These are phyloP conservation scores for Ceratobasidium sp. DNA, from an alignment of 1,284 basidiomycete genomes.

Conservation along the genomic window DNA sequence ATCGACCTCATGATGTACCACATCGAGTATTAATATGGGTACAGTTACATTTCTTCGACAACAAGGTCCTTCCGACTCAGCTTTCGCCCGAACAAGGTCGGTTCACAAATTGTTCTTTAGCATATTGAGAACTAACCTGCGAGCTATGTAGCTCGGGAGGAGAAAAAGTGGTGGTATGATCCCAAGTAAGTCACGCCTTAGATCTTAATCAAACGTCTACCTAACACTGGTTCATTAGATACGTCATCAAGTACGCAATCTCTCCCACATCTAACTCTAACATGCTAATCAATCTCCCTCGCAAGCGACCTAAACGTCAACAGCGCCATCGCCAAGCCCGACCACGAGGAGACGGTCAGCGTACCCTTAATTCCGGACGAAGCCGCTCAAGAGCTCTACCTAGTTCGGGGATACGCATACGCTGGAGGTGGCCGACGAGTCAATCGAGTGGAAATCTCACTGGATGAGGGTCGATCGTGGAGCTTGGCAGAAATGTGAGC, in stretches of 20 bases:
- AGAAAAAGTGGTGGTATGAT: constrained; percentile 75
- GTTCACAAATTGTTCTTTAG: no score
- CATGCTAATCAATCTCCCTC: constrained; percentile 42
- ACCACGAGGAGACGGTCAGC: constrained; percentile 67
- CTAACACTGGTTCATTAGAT: constrained; percentile 55
- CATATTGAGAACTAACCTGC: no score
- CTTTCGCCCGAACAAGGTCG: constrained; percentile 65
- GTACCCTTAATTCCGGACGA: constrained; percentile 50
- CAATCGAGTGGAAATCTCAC: constrained; percentile 70
- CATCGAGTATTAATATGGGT: no score
- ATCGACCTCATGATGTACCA: no score
- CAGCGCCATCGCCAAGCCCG: constrained; percentile 70
- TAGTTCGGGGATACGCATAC: constrained; percentile 72
- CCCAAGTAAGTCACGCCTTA: constrained; percentile 66
- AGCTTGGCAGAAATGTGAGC: constrained; percentile 62
- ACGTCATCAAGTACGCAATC: constrained; percentile 61
- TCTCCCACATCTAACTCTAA: no score
- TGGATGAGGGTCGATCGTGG: constrained; percentile 73
- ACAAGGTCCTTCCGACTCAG: constrained; percentile 73
- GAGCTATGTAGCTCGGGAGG: constrained; percentile 65
- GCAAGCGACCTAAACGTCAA: constrained; percentile 74
- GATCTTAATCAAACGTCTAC: no score
- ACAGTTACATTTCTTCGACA: constrained; percentile 64
- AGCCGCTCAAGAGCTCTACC: constrained; percentile 55
- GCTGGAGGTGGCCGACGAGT: constrained; percentile 73